Base-by-base conservation (phyloP, 495 filamentous ascomycete genomes). In the Evansstolkia leycettana region DNA sequence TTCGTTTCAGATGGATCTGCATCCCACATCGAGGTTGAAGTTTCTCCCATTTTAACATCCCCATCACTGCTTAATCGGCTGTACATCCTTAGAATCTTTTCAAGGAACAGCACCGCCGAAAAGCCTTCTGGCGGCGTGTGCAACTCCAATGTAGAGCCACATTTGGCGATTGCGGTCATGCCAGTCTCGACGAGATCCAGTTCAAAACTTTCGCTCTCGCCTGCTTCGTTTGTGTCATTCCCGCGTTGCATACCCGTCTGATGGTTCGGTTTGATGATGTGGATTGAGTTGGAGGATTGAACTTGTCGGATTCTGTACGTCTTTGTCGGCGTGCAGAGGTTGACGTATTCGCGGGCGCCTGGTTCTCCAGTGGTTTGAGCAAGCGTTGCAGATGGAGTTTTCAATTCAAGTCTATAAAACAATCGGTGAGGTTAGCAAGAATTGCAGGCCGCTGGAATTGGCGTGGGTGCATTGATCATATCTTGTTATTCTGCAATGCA, bases 241-340 rank as follows among this genome's bases (percentile, higher is more conserved):
- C 41, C 40, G 10, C 19, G 39, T 15, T 53, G 7, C 29, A 15
- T 17, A 2, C 5, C 7, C 5, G 9, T 47, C 53, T 3, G 43
- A 45, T n/a, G n/a, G 29, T 64, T 66, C n/a, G 84, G 70, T 18
- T 65, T 54, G 17, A 84, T 63, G 6, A 94, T 51, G 54, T 84
- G 81, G 24, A 94, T 60, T 5, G 80, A 80, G 51, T 95, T 95
- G 11, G 86, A 94, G 0, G 86, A 89, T 49, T 89, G 85, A 42
- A 94, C 86, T 55, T 94, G 85, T 13, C 83, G 83, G 33, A 94
- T 66, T 19, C 75, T 75, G 64, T 79, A 95, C 13, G 80, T 88
- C 50, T 75, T 66, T 11, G 64, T 59, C 2, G 70, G 54, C 2
- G 79, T 81, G 52, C 76, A 85, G 40, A 95, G 68, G 36, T 90